Evolutionary conservation across 441 rosid genomes (phyloP).

Genomic region (Gossypium aridum): DNA sequence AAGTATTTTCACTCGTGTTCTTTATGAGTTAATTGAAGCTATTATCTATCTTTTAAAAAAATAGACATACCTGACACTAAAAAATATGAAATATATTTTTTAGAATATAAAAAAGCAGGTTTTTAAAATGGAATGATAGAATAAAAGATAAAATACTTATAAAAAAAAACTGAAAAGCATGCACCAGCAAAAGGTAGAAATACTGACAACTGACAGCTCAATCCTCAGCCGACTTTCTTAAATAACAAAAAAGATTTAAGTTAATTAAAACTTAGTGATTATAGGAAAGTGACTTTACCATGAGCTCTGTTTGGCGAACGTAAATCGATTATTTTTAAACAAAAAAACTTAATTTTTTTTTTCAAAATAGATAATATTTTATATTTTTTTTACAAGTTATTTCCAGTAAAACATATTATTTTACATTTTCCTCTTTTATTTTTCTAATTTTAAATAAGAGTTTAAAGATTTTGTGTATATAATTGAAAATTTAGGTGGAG

Average conservation of each 20-base stretch:
- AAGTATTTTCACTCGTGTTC: no score
- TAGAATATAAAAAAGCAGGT: no score
- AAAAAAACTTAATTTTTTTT: no score
- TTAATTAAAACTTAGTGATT: constrained; percentile 9
- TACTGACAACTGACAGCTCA: constrained; percentile 26
- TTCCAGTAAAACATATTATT: no score
- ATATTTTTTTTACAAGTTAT: neutral
- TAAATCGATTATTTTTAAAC: neutral
- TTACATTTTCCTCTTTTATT: no score
- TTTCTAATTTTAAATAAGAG: neutral
- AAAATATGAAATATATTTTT: no score
- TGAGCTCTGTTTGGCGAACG: neutral
- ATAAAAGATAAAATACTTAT: neutral
- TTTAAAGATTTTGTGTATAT: neutral
- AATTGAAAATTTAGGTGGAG: neutral
- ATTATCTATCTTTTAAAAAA: no score
- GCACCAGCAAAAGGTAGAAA: constrained; percentile 17
- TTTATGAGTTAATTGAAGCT: no score
- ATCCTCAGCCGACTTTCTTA: constrained; percentile 33
- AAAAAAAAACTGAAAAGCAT: neutral
- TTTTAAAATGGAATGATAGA: no score
- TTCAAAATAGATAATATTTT: neutral
- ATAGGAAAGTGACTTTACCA: neutral
- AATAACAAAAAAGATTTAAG: neutral
- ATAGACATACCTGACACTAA: no score